Evolutionary conservation across 2,329 filamentous ascomycete genomes (phyloP).

Genomic region (Boeremia exigua): DNA sequence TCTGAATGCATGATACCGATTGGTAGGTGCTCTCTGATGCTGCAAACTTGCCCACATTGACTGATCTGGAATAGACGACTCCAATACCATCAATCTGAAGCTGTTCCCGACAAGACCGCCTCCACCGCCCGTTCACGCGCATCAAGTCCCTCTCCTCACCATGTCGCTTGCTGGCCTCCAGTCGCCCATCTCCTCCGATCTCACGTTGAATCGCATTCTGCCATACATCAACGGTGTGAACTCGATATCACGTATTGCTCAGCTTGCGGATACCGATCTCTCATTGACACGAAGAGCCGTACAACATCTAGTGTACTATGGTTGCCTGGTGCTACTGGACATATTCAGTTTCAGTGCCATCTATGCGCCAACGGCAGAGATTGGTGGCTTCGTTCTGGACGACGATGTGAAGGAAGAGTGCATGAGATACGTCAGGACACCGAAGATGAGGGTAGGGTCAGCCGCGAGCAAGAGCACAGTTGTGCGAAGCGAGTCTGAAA

Average conservation of each 20-base stretch:
- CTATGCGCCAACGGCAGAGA: constrained; percentile 81
- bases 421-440: constrained; percentile 72
- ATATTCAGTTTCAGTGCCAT: constrained; percentile 94
- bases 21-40: constrained; percentile 56
- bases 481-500: constrained; percentile 25
- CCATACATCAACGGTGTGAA: constrained; percentile 89
- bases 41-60: background rate
- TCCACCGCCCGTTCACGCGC: constrained; percentile 79
- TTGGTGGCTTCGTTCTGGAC: constrained; percentile 81
- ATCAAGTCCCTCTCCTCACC: constrained; percentile 86
- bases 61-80: constrained; percentile 67
- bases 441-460: constrained; percentile 40
- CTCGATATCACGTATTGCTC: constrained; percentile 85
- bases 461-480: constrained; percentile 14
- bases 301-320: constrained; percentile 90
- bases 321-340: constrained; percentile 87
- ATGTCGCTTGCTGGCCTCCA: constrained; percentile 52
- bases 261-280: constrained; percentile 83
- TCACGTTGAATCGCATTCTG: constrained; percentile 80
- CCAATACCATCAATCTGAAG: constrained; percentile 96
- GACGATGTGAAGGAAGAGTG: constrained; percentile 83
- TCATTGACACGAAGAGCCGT: constrained; percentile 85
- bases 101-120: constrained; percentile 83
- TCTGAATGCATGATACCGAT: constrained; percentile 99
- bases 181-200: constrained; percentile 67